phyloP scores from a whole-genome alignment of 148 eudicot species.

The Amaranthus cruentus region DNA sequence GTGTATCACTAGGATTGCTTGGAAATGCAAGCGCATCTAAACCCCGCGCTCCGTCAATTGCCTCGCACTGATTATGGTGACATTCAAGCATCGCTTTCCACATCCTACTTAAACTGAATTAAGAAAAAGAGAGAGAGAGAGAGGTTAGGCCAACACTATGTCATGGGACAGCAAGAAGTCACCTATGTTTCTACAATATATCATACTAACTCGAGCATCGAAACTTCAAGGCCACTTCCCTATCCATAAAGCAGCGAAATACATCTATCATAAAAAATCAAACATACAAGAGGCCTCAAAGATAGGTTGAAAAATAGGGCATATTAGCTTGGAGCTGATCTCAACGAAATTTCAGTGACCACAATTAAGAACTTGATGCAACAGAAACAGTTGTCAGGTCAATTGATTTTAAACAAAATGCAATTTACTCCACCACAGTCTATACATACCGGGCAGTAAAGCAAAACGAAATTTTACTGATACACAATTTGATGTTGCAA shows the following conservation, averaged over 20 bases:
- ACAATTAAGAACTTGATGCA: background rate
- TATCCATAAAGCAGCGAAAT: background rate
- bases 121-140: background rate
- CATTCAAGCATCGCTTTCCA: slow-evolving; percentile 92
- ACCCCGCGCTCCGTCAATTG: slow-evolving; percentile 62
- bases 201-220: background rate
- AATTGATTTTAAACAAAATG: background rate
- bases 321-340: background rate
- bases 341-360: background rate
- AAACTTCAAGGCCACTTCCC: background rate
- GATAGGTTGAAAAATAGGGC: background rate
- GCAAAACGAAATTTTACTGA: no score
- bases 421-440: background rate
- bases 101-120: slow-evolving; percentile 66
- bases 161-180: background rate
- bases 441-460: background rate
- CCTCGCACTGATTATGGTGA: slow-evolving; percentile 74
- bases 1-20: slow-evolving; percentile 57
- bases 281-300: background rate
- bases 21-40: slow-evolving; percentile 63
- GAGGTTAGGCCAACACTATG: slow-evolving; percentile 3
- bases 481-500: no score
- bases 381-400: background rate
- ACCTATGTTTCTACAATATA: background rate
- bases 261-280: background rate